Evolutionary conservation across 2,329 filamentous ascomycete species (phyloP), one percentile per base, ranked within the genome.

Genomic region (Fusarium xylarioides): DNA sequence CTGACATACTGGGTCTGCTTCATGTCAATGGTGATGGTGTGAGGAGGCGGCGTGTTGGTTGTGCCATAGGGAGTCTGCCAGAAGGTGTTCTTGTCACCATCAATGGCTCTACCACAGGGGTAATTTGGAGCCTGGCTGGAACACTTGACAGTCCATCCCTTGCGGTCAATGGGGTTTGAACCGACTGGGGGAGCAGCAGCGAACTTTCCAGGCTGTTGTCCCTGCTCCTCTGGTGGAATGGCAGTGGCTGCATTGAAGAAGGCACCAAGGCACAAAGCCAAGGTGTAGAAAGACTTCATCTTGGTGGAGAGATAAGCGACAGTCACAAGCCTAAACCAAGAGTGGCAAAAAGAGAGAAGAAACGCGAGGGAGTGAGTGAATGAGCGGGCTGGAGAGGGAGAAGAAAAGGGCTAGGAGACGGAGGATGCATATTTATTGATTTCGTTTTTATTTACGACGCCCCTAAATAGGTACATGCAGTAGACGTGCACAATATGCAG

Each of bases 21-120:
- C 71, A 74, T 73, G 12, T 74, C 71, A 38, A 74, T 58, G 7
- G 52, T 59, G 8, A 74, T 65, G 19, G 64, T 54, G 30, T 74
- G 71, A 16, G 71, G 71, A 43, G 64, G 59, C 12, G 34, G 57
- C 14, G 68, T 61, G 21, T 74, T 70, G 53, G 46, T 53, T 12
- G 66, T 70, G 57, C 71, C 65, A 56, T 56, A 74, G 3, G 68
- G 63, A 23, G 71, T 74, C 18, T 74, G 71, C 71, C 71, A 74
- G 28, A 70, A 74, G 15, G 71, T 73, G 50, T 66, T 54, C 26
- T 55, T 56, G 34, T 54, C 56, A 28, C 57, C 71, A 35, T 74
- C 71, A 28, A 74, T 74, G 9, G 71, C 71, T 16, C 68, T 74
- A 21, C 16, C 35, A 11, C 71, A 74, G 1, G 61, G 56, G 14